Conservation (phyloP, 164 flowering plant species). For the Litsea cubeba region DNA sequence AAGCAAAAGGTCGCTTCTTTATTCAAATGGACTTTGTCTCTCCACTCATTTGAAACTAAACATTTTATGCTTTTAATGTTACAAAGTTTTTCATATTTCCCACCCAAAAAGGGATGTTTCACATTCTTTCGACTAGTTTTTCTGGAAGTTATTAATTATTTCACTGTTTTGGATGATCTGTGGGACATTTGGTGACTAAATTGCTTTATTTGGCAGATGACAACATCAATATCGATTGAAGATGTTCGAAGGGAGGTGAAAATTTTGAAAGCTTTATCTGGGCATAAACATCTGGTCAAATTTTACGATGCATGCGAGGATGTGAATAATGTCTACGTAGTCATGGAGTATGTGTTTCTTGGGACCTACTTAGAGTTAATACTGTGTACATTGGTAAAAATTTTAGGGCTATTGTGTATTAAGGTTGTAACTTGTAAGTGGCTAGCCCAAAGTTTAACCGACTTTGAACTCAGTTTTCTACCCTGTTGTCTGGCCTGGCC, state of each 20-base stretch:
- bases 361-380: not conserved
- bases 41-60: no score
- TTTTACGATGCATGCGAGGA: conserved; percentile 95
- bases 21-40: no score
- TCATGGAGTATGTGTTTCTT: conserved; percentile 79
- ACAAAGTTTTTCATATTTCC: no score
- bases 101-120: no score
- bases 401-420: not conserved
- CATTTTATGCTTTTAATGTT: no score
- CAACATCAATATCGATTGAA: conserved; percentile 88
- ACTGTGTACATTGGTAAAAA: not conserved
- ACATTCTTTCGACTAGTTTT: not conserved
- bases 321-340: conserved; percentile 73
- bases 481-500: not conserved
- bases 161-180: not conserved
- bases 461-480: not conserved
- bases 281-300: conserved; percentile 72
- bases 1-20: no score
- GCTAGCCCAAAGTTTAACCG: not conserved
- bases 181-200: not conserved
- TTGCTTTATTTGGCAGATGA: conserved; percentile 64
- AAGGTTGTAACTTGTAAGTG: not conserved
- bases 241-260: conserved; percentile 98
- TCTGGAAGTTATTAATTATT: not conserved
- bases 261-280: conserved; percentile 86